Evolutionary conservation across 805 yeast genomes (phyloP).

Genomic region (Suhomyces pyralidae): DNA sequence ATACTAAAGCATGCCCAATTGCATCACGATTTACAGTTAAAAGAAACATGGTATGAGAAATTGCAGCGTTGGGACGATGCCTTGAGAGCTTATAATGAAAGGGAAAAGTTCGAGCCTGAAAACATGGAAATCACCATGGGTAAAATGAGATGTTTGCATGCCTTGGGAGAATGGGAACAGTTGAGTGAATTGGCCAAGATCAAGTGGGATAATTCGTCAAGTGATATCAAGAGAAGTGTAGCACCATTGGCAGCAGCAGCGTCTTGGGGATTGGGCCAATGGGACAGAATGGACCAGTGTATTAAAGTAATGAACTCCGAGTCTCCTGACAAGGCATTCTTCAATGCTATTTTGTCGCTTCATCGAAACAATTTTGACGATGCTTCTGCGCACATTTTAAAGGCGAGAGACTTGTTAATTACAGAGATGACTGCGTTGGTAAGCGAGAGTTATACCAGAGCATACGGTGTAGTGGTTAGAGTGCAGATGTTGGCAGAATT

Average conservation of each 20-base stretch:
- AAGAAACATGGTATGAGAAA: conserved; percentile 97
- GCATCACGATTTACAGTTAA: conserved; percentile 84
- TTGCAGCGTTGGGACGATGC: conserved; percentile 99
- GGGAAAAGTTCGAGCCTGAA: conserved; percentile 62
- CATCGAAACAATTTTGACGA: conserved; percentile 84
- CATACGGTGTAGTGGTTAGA: conserved; percentile 93
- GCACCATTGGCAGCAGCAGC: conserved; percentile 99
- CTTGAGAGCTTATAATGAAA: conserved; percentile 76
- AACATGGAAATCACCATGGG: conserved; percentile 92
- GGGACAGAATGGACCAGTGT: conserved; percentile 94
- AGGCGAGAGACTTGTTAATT: conserved; percentile 84
- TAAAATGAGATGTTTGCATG: conserved; percentile 96
- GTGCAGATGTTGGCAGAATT: conserved; percentile 96
- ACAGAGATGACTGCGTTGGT: conserved; percentile 94
- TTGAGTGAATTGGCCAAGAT: conserved; percentile 79
- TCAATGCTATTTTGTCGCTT: conserved; percentile 81
- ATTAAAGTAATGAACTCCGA: conserved; percentile 86
- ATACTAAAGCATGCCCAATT: conserved; percentile 91
- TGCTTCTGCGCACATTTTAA: conserved; percentile 72
- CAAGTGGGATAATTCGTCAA: conserved; percentile 75
- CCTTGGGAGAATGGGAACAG: conserved; percentile 98
- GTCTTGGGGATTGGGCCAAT: conserved; percentile 95
- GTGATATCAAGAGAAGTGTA: conserved; percentile 73
- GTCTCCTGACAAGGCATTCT: conserved; percentile 93
- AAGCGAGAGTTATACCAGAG: conserved; percentile 93